Percentiles rank a stretch among this genome's conserved stretches.
Evolutionary conservation across 345 rosid species (phyloP).

Genomic region (Mangifera indica): DNA sequence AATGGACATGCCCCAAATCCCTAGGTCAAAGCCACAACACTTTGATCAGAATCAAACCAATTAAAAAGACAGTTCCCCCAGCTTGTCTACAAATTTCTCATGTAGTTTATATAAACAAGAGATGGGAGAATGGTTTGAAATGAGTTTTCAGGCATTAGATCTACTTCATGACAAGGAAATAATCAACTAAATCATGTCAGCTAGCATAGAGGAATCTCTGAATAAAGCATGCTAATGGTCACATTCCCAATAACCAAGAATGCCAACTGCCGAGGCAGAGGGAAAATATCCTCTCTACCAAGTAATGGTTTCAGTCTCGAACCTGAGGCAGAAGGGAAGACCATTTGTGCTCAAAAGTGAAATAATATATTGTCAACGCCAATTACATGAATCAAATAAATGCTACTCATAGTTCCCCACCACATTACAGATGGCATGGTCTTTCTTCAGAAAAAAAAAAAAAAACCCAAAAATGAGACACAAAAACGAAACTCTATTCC

Average conservation of each 20-base stretch:
- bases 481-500: neutral
- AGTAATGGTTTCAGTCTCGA: neutral
- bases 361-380: neutral
- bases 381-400: neutral
- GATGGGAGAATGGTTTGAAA: neutral
- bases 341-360: neutral
- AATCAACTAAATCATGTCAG: neutral
- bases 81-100: neutral
- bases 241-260: neutral
- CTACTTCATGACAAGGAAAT: neutral
- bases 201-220: neutral
- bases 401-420: neutral
- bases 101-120: neutral
- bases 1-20: slow-evolving; percentile 47
- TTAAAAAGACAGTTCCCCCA: neutral
- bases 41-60: slow-evolving; percentile 7
- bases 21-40: slow-evolving; percentile 28
- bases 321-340: neutral
- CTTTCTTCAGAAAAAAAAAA: neutral
- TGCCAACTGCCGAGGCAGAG: neutral
- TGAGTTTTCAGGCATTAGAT: neutral
- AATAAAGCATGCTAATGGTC: neutral
- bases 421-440: neutral
- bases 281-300: neutral
- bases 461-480: neutral